Evolutionary conservation across 176 grass and related monocot genomes (phyloP).

Genomic region (Phragmites australis): DNA sequence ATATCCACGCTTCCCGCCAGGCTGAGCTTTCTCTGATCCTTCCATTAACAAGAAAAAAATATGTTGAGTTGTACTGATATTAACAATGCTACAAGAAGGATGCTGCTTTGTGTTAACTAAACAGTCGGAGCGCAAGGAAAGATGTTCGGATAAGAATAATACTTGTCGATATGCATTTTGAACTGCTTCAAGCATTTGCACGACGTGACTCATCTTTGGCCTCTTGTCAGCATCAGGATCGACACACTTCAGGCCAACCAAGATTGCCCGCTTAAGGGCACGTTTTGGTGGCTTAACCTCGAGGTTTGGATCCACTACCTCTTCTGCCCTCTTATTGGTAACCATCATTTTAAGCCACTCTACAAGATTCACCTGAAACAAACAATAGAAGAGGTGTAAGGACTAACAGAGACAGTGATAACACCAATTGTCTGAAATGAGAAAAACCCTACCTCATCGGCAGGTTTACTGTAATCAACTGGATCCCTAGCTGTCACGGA

Average conservation of each 20-base stretch:
- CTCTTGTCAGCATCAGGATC: constrained; percentile 92
- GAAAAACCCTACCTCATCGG: constrained; percentile 60
- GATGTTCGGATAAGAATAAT: constrained; percentile 13
- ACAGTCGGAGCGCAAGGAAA: neutral
- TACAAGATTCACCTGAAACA: constrained; percentile 76
- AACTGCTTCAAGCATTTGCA: constrained; percentile 88
- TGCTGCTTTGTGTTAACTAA: neutral
- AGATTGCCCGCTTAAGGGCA: constrained; percentile 79
- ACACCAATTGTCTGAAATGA: constrained; percentile 13
- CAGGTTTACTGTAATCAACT: constrained; percentile 78
- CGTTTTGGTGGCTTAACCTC: constrained; percentile 69
- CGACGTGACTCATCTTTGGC: constrained; percentile 96
- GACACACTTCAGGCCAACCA: constrained; percentile 86
- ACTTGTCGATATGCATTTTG: constrained; percentile 69
- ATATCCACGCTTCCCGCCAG: constrained; percentile 75
- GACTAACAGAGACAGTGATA: neutral
- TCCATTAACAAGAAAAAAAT: constrained; percentile 6
- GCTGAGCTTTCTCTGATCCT: constrained; percentile 68
- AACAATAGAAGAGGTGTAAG: constrained; percentile 21
- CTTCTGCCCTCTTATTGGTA: constrained; percentile 71
- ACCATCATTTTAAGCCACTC: constrained; percentile 98
- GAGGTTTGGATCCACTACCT: constrained; percentile 75
- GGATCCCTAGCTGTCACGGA: constrained; percentile 82
- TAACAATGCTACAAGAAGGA: constrained; percentile 1
- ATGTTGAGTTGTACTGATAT: neutral